Conservation (phyloP, 208 protist genomes). For the Entamoeba invadens region DNA sequence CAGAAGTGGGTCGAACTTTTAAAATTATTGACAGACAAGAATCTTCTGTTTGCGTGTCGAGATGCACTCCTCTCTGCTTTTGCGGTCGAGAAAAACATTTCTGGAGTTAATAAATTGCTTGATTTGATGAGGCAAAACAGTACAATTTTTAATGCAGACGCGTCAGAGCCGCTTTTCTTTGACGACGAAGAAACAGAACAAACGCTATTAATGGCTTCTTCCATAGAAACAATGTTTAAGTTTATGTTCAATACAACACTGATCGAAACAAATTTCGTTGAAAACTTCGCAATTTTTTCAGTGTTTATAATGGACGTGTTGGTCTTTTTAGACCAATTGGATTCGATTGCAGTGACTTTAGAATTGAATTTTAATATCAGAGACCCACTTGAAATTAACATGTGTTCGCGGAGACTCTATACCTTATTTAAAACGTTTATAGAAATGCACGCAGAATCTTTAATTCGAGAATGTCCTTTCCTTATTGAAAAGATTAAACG, state of each 20-base stretch:
- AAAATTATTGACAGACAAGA: not conserved
- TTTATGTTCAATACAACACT: not conserved
- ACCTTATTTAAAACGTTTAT: not conserved
- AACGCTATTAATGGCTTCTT: not conserved
- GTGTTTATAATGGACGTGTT: not conserved
- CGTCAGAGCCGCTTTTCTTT: not conserved
- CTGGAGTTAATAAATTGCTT: not conserved
- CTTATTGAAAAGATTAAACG: not conserved
- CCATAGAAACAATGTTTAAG: not conserved
- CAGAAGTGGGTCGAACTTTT: not conserved
- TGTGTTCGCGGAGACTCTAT: not conserved
- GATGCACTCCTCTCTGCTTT: not conserved
- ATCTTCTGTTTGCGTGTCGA: not conserved
- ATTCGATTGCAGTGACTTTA: not conserved
- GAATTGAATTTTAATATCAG: not conserved
- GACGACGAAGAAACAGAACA: not conserved
- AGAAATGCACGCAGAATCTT: not conserved
- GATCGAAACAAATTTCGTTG: not conserved
- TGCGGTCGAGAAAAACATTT: not conserved
- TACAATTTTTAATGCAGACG: not conserved
- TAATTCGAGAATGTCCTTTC: not conserved
- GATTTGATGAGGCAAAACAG: not conserved
- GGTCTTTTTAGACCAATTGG: not conserved
- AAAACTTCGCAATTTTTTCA: not conserved
- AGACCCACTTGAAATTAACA: not conserved